Evolutionary conservation across 2,329 filamentous ascomycete genomes (phyloP), one percentile per base, ranked within the genome.

Genomic region (Botrytis tulipae): DNA sequence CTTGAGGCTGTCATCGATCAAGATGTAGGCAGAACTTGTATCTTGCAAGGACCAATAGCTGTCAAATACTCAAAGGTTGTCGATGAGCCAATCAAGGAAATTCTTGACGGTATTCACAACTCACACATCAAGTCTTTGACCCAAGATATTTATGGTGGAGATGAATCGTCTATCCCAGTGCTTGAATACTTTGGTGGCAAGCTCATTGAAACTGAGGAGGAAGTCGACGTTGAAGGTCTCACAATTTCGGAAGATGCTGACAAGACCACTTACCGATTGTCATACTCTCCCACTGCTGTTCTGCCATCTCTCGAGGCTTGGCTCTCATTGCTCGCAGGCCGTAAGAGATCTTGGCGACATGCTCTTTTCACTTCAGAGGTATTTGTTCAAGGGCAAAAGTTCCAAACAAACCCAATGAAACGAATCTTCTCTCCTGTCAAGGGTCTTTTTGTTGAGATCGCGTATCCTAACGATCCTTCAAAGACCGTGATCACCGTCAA

Each of bases 111-210:
- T 76, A 93, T 99, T 74, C 95, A 98, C 84, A 85, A 95, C 73
- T 89, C 91, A 60, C 97, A 99, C 82, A 98, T 99, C 80, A 86
- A 91, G 78, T 88, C 87, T 76, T 85, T 99, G 75, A 90, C 93
- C 51, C 86, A 87, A 77, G 96, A 99, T 80, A 84, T 95, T 57
- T 99, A 99, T 81, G 86, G 84, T 59, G 90, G 89, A 72, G 89
- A 97, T 75, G 89, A 91, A 76, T 87, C 88, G 40, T 87, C 89
- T 70, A 93, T 99, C 35, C 96, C 96, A 0, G 88, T 91, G 69
- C 90, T 97, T 29, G 96, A 99, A 82, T 99, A 98, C 84, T 98
- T 99, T 78, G 96, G 96, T 77, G 95, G 95, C 79, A 94, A 95
- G 84, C 87, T 95, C 48, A 88, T 93, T 60, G 91, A 94, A 51